These are phyloP conservation scores for Acidiella bohemica DNA, from an alignment of 495 filamentous ascomycete genomes.

Conservation along the genomic window DNA sequence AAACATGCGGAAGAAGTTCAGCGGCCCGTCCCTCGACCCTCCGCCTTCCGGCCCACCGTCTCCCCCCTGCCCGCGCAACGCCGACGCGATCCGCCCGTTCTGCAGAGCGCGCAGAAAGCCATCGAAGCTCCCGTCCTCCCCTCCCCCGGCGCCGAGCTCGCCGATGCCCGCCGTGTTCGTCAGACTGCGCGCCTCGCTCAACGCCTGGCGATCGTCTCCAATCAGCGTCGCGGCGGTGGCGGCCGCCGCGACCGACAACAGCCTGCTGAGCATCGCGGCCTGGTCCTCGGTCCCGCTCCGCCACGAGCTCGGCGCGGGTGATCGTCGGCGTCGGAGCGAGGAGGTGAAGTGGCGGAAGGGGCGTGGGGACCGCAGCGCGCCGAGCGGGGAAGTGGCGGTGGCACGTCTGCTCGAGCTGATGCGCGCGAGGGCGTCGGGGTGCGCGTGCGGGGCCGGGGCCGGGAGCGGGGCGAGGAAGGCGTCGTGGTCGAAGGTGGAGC, in stretches of 20 bases:
- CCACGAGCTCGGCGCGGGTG: constrained; percentile 19
- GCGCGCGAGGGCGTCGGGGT: constrained; percentile 6
- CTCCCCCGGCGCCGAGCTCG: constrained; percentile 19
- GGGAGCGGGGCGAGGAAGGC: constrained; percentile 10
- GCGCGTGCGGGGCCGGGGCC: too few species aligned
- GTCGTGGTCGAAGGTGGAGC: constrained; percentile 19
- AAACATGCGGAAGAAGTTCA: constrained; percentile 38
- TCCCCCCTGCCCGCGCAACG: constrained; percentile 27
- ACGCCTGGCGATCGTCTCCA: constrained; percentile 30
- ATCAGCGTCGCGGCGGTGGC: constrained; percentile 34
- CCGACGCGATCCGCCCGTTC: constrained; percentile 34
- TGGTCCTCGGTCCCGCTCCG: constrained; percentile 29
- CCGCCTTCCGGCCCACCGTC: constrained; percentile 22
- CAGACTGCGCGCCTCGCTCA: constrained; percentile 27
- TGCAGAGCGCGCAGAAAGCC: constrained; percentile 33
- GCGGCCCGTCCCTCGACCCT: constrained; percentile 21
- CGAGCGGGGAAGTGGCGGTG: constrained; percentile 2
- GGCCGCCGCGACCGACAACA: constrained; percentile 35
- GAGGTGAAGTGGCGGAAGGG: constrained; percentile 27
- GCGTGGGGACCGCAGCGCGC: constrained; percentile 23
- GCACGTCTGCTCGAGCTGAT: constrained; percentile 10
- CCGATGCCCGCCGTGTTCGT: constrained; percentile 13
- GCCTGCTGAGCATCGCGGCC: constrained; percentile 31
- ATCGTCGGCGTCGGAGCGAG: constrained; percentile 28
- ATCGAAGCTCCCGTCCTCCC: constrained; percentile 35